Evolutionary conservation across 495 filamentous ascomycete genomes (phyloP), one percentile per base, ranked within the genome.

Genomic region (Talaromyces nanjingensis): DNA sequence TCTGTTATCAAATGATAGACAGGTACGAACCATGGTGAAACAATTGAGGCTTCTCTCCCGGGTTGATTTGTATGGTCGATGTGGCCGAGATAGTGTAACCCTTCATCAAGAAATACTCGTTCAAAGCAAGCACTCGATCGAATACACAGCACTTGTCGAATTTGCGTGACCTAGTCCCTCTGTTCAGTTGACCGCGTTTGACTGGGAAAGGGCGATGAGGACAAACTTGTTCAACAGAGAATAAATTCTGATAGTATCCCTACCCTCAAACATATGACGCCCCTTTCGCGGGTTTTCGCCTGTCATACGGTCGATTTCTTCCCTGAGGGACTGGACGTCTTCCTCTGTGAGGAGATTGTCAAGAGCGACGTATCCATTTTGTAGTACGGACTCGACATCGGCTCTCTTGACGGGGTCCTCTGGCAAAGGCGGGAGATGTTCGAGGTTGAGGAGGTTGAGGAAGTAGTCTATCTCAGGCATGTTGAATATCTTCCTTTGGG

Each of bases 21-120:
- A 6, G 12, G 56, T 20, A 39, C 25, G 5, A 16, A 52, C 65
- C 67, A 22, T 65, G 65, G 29, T 69, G 67, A 7, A 69, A 59
- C 7, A 55, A n/a, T 34, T 69, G 67, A 22, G 65, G 47, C 25
- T 65, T 62, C 47, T 65, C 64, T 18, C 62, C 65, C 0, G 67
- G 67, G 11, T 63, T 63, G 42, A 66, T 69, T 39, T 69, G 39
- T 31, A 69, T 65, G 39, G 29, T 59, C 57, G 57, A 59, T 18
- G 57, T 59, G 18, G 57, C 57, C 5, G 57, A 59, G 27, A 59
- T 31, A 8, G 29, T 22, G 20, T 59, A 59, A 0, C 57, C 57
- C 31, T 59, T 37, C 57, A 59, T 31, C 27, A 59, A 22, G 31
- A 59, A 59, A 37, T 59, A 59, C 8, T 59, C 57, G 18, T 59